Evolutionary conservation across 176 grass and related monocot genomes (phyloP), one percentile per base, ranked within the genome.

Genomic region (Aegilops umbellulata): DNA sequence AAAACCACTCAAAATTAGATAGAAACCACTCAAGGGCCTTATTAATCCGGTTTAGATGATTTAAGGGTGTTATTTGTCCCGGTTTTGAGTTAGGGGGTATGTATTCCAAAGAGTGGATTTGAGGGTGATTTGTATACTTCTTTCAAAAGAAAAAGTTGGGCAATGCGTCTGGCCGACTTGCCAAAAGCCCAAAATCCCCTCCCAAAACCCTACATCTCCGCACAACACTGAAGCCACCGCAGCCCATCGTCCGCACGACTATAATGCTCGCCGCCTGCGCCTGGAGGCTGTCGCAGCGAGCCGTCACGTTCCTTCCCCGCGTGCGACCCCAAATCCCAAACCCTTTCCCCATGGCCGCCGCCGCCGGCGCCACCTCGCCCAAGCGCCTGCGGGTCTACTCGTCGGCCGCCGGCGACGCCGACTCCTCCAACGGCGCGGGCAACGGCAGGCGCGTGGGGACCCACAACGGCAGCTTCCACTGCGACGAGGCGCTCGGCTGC

Each of bases 381-480:
- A 95, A 93, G 89, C 92, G 88, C 25, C 74, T 91, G 39, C 83
- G 86, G 69, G 75, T 92, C 61, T 88, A 69, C 74, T 77, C 87
- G 36, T 69, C 85, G 11, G 34, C 73, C 66, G 51, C 61, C 38
- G 62, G 35, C 83, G 80, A 64, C 58, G 73, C 73, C 78, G 49
- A 26, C 82, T 91, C 82, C 63, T 81, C 76, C 4, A 86, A 82
- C 47, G 86, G 85, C 35, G 83, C 86, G 17, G 82, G 66, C 20
- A 87, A 51, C 75, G 89, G 85, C 69, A 88, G 81, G 90, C 87
- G 97, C 84, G 92, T 99, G 63, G 97, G 97, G 4, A 99, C 94
- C 34, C 97, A 99, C 92, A 95, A 96, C 69, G 97, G 97, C 35
- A 95, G 92, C 88, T 99, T 99, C 92, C 97, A 99, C 89, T 99